Evolutionary conservation across 2,329 filamentous ascomycete genomes (phyloP).

Genomic region (Colletotrichum acutatum): DNA sequence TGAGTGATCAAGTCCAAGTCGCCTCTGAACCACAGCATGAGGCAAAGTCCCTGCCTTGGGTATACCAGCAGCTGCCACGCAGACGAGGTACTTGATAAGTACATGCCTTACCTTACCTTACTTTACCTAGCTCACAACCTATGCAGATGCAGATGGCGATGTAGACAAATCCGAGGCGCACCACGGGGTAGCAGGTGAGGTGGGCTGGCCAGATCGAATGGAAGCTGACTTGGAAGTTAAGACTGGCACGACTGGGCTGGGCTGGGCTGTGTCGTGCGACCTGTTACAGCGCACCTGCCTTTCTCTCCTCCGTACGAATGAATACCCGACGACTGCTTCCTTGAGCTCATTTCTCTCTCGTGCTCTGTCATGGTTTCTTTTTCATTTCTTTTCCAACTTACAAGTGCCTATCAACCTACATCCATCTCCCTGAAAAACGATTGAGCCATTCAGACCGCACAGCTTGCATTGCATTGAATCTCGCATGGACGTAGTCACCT

Average conservation of each 20-base stretch:
- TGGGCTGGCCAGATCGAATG: background rate
- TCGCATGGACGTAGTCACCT: background rate
- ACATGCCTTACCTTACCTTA: too few relatives aligned
- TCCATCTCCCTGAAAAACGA: background rate
- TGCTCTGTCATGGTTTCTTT: background rate
- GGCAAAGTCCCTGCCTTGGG: too few relatives aligned
- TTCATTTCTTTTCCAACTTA: background rate
- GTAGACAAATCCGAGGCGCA: background rate
- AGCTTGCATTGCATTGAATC: background rate
- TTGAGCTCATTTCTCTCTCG: background rate
- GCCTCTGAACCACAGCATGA: too few relatives aligned
- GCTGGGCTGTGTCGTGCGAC: conserved; percentile 10
- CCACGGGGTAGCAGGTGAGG: background rate
- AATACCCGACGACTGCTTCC: background rate
- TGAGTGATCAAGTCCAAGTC: background rate
- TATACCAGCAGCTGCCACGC: background rate
- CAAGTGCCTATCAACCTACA: background rate
- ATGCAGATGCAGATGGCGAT: background rate
- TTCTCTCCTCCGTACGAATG: background rate
- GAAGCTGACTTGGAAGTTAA: background rate
- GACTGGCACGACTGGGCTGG: background rate
- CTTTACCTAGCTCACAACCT: background rate
- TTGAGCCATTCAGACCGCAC: background rate
- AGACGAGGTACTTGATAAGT: background rate
- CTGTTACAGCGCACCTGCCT: background rate